Percentiles rank a stretch among this genome's conserved stretches.
phyloP scores from a whole-genome alignment of 805 yeast genomes.

The Teunomyces kruisii region DNA sequence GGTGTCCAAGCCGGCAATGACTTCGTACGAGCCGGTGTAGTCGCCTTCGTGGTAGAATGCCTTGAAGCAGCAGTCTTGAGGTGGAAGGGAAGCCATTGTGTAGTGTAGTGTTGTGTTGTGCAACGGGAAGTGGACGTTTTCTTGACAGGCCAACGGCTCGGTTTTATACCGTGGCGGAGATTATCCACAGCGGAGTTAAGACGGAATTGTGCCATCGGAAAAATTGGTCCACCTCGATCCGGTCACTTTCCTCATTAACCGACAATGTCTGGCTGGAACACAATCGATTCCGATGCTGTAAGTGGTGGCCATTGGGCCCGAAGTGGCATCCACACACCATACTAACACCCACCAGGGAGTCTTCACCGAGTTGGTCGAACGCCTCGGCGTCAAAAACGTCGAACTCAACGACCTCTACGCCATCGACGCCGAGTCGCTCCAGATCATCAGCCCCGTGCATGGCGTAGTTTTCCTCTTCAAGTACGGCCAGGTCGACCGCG shows the following conservation, averaged over 20 bases:
- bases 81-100: slow-evolving; percentile 15
- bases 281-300: slow-evolving; percentile 64
- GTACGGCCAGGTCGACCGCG: slow-evolving; percentile 45
- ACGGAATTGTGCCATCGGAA: too few relatives aligned
- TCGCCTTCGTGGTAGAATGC: slow-evolving; percentile 28
- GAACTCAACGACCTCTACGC: slow-evolving; percentile 60
- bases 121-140: too few relatives aligned
- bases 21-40: slow-evolving; percentile 20
- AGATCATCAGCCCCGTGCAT: slow-evolving; percentile 42
- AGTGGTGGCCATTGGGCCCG: too few relatives aligned
- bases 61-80: slow-evolving; percentile 21
- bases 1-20: slow-evolving; percentile 25
- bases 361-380: slow-evolving; percentile 61
- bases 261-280: slow-evolving; percentile 49
- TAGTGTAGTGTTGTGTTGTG: not conserved
- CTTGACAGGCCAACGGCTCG: too few relatives aligned
- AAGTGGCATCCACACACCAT: too few relatives aligned
- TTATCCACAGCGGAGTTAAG: too few relatives aligned
- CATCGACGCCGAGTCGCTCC: slow-evolving; percentile 46
- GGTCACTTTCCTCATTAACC: slow-evolving; percentile 2
- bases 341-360: slow-evolving; percentile 44
- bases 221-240: too few relatives aligned
- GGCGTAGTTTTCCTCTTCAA: slow-evolving; percentile 67
- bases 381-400: slow-evolving; percentile 50
- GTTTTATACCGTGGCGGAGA: not conserved